phyloP scores from a whole-genome alignment of 805 yeast species.

The Henningerozyma blattae region DNA sequence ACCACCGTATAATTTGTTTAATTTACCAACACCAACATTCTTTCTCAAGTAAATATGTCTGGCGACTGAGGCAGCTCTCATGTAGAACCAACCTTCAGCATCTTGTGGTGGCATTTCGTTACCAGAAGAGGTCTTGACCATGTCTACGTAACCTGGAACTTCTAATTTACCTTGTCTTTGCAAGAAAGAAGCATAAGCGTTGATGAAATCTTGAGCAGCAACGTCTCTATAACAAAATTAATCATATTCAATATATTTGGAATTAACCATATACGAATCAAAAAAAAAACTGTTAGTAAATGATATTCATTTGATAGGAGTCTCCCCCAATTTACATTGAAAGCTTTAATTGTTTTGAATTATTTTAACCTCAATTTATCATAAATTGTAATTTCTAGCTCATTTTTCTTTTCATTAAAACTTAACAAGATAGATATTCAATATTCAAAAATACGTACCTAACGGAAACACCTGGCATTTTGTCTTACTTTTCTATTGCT shows the following conservation, averaged over 20 bases:
- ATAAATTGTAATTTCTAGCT: too few relatives aligned
- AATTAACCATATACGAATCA: neutral
- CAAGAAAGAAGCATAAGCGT: slow-evolving; percentile 98
- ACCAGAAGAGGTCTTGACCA: slow-evolving; percentile 98
- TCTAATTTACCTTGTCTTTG: slow-evolving; percentile 99
- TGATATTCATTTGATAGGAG: neutral
- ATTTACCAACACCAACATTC: slow-evolving; percentile 98
- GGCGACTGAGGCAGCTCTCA: slow-evolving; percentile 99
- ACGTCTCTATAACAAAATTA: slow-evolving; percentile 70
- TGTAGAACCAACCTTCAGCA: slow-evolving; percentile 99
- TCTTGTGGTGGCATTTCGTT: slow-evolving; percentile 99
- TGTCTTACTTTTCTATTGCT: slow-evolving; percentile 15
- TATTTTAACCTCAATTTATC: too few relatives aligned
- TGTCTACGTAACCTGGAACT: slow-evolving; percentile 99
- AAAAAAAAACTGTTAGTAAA: neutral
- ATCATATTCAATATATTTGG: slow-evolving; percentile 8
- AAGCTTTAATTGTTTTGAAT: too few relatives aligned
- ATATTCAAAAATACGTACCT: slow-evolving; percentile 50
- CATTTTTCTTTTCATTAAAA: too few relatives aligned
- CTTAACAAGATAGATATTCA: too few relatives aligned
- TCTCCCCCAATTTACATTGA: too few relatives aligned
- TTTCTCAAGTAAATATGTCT: slow-evolving; percentile 99
- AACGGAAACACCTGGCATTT: slow-evolving; percentile 97
- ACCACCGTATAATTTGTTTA: slow-evolving; percentile 99
- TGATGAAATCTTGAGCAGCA: slow-evolving; percentile 99